Conservation (phyloP, 129 eudicot species). For the Centella asiatica region DNA sequence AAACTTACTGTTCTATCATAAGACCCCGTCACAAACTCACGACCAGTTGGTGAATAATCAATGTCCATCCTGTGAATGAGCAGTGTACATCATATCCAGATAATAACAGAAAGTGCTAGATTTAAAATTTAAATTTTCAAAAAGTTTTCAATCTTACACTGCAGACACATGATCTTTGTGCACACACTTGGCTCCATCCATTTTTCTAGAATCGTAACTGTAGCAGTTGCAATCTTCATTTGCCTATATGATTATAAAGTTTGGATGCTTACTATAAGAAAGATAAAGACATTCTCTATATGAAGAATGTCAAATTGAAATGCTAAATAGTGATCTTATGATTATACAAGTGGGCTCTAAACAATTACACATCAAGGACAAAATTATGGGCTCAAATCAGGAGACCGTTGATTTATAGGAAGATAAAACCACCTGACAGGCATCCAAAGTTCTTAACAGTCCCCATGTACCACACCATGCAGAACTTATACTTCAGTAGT, state of each 20-base stretch:
- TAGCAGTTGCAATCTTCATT: slow-evolving; percentile 91
- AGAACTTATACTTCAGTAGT: too few relatives aligned
- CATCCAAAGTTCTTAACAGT: too few relatives aligned
- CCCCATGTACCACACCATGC: too few relatives aligned
- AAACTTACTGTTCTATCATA: slow-evolving; percentile 86
- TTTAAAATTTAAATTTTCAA: background rate
- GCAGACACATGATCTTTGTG: slow-evolving; percentile 97
- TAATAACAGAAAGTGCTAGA: background rate
- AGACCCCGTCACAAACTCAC: slow-evolving; percentile 97
- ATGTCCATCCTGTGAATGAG: slow-evolving; percentile 72
- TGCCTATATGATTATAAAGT: slow-evolving; percentile 39
- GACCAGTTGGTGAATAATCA: slow-evolving; percentile 97
- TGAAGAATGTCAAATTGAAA: background rate
- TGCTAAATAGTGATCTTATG: background rate
- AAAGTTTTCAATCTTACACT: slow-evolving; percentile 50
- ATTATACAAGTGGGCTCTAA: background rate
- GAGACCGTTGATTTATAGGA: too few relatives aligned
- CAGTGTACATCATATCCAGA: background rate
- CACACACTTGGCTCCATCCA: slow-evolving; percentile 76
- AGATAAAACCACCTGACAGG: too few relatives aligned
- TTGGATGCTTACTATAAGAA: background rate
- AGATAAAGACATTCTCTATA: background rate
- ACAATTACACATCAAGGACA: too few relatives aligned
- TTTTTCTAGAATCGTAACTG: slow-evolving; percentile 75
- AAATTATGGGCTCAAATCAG: too few relatives aligned